Base-by-base conservation (phyloP, 176 grass and related monocot species). In the Ensete glaucum region DNA sequence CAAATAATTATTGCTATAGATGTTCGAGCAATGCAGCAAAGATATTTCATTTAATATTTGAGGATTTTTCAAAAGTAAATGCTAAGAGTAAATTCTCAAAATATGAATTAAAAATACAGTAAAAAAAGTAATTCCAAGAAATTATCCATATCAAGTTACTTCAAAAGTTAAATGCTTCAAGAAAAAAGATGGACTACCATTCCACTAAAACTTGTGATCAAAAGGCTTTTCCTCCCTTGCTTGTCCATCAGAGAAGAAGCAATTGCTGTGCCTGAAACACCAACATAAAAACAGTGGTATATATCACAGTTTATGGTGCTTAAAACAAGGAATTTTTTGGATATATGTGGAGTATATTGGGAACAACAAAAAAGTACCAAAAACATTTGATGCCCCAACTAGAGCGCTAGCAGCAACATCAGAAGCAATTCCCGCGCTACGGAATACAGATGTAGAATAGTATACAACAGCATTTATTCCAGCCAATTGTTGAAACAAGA, bases 401-500 rank as follows among this genome's bases (percentile, higher is more conserved):
- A 99, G 90, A 85, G 95, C 95, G 82, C 95, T 99, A 48, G 95
- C 95, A 76, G 95, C 95, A 87, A 91, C 88, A 91, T 99, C 91
- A 87, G 95, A 99, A 82, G 82, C 60, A 84, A 99, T 94, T 84
- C 95, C 90, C 12, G 90, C 95, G 81, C 80, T 91, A 73, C 88
- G 95, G 78, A 99, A 99, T 78, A 99, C 95, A 1, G 90, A 93
- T 78, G 95, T 94, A 26, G 95, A 99, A 81, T 99, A 99, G 79
- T 99, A 99, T 67, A 99, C 95, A 79, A 99, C 91, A 19, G 95
- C 95, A 71, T 99, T 99, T 85, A 99, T 99, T 56, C 95, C 95
- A 78, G 95, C 95, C 84, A 99, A 72, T 54, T 99, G 95, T 80
- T 99, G 95, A 82, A 99, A 91, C 60, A 99, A 87, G 78, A 99